Conservation (phyloP, 2,329 filamentous ascomycete genomes). For the Cordyceps javanica region DNA sequence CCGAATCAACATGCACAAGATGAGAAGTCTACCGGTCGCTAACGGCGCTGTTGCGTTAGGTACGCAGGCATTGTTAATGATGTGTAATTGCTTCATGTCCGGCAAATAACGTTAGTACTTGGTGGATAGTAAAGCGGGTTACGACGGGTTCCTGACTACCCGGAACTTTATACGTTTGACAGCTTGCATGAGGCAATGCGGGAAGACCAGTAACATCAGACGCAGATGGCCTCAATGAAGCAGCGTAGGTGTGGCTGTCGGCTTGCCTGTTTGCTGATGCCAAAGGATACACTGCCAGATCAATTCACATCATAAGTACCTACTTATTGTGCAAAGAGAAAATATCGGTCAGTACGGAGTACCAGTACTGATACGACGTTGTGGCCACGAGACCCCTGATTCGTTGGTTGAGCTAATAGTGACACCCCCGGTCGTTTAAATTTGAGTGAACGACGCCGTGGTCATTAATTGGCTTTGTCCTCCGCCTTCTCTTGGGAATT, state of each 20-base stretch:
- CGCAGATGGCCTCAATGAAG: not conserved
- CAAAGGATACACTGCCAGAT: not conserved
- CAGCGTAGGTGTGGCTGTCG: not conserved
- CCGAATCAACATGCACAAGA: not conserved
- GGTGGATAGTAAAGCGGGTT: too few species aligned
- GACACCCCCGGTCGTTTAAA: conserved; percentile 4
- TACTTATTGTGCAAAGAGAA: not conserved
- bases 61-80: not conserved
- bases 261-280: not conserved
- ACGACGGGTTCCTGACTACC: not conserved
- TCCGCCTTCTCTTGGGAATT: too few species aligned
- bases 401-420: conserved; percentile 5
- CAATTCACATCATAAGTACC: not conserved
- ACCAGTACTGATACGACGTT: not conserved
- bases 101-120: too few species aligned
- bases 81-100: too few species aligned
- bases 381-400: conserved; percentile 4
- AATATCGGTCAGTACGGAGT: not conserved
- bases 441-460: not conserved
- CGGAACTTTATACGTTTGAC: not conserved
- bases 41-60: not conserved
- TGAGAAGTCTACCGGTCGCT: not conserved
- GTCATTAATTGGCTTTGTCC: too few species aligned
- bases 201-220: not conserved
- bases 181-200: not conserved